Evolutionary conservation across 345 rosid species (phyloP), one percentile per base, ranked within the genome.

Genomic region (Rhizophora mangle): DNA sequence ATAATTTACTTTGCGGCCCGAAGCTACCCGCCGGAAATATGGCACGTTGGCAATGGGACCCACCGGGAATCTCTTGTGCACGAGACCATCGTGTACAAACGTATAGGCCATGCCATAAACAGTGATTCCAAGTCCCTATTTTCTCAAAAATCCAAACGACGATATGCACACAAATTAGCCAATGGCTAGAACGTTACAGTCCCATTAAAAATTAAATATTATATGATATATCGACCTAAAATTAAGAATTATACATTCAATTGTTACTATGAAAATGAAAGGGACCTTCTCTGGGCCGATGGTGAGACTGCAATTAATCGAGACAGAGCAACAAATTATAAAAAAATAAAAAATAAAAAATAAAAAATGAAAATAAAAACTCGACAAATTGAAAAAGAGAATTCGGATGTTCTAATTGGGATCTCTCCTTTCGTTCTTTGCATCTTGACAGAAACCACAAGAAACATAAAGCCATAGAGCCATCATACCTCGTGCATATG

Each of bases 81-180:
- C 93, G n/a, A 88, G 82, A 1, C 93, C 93, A 22, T 86, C 93
- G 29, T 88, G 89, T 36, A 88, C 86, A 37, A 88, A 82, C 93
- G 86, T 86, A 77, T 88, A 88, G 67, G 90, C 93, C 70, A 88
- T 88, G 2, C 90, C 89, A 69, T 86, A 88, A 43, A 84, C 76
- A 2, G 93, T 88, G 47, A 84, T 84, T 21, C 93, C 90, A 5
- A 88, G 73, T 3, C 93, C 93, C 93, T 86, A 74, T 2, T 34
- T 18, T 6, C 6, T 65, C 49, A 2, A 0, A 68, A 19, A 58
- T 37, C 32, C 32, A 63, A 68, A n/a, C n/a, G 22, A 31, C 2
- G 15, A 37, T 34, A 34, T 34, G 37, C 9, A 34, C 43, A 37
- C 43, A 1, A 37, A 37, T 37, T 37, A 37, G 43, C 43, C 43